These are phyloP conservation scores for Staphylotrichum tortipilum DNA, from an alignment of 495 filamentous ascomycete species.

Conservation along the genomic window DNA sequence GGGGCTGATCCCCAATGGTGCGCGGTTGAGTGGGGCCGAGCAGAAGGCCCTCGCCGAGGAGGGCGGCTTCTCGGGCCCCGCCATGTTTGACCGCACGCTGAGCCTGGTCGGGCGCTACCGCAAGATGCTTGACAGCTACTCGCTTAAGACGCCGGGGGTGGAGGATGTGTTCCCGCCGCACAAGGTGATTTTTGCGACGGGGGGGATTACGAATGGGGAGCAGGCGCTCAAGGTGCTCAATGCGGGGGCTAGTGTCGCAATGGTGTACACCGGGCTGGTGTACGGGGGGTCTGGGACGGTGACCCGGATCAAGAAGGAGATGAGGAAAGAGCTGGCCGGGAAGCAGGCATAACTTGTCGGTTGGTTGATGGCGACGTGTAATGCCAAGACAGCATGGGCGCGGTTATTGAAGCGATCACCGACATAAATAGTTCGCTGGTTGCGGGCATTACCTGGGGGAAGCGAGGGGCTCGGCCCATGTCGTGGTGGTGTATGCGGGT, in stretches of 20 bases:
- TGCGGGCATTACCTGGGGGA: no score
- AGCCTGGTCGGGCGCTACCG: constrained; percentile 71
- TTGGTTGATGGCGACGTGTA: no score
- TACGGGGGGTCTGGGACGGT: constrained; percentile 83
- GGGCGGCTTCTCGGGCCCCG: constrained; percentile 85
- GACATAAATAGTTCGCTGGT: no score
- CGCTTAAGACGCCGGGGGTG: constrained; percentile 18
- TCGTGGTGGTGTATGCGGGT: no score
- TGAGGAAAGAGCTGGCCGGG: constrained; percentile 46
- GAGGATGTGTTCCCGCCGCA: constrained; percentile 28
- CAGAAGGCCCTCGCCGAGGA: constrained; percentile 58
- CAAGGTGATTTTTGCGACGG: constrained; percentile 87
- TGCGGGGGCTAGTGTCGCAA: constrained; percentile 78
- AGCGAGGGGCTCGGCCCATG: no score
- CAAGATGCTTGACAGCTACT: constrained; percentile 53
- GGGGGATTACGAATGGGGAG: constrained; percentile 77
- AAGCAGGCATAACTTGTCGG: constrained; percentile 5
- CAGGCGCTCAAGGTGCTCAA: constrained; percentile 72
- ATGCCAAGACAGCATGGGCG: no score
- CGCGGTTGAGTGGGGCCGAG: constrained; percentile 57
- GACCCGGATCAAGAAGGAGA: constrained; percentile 77
- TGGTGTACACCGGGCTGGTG: constrained; percentile 72
- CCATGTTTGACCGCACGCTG: constrained; percentile 70
- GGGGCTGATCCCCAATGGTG: constrained; percentile 55
- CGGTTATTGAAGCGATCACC: no score